Evolutionary conservation across 257 asterid genomes (phyloP).

Genomic region (Solanum appendiculatum): DNA sequence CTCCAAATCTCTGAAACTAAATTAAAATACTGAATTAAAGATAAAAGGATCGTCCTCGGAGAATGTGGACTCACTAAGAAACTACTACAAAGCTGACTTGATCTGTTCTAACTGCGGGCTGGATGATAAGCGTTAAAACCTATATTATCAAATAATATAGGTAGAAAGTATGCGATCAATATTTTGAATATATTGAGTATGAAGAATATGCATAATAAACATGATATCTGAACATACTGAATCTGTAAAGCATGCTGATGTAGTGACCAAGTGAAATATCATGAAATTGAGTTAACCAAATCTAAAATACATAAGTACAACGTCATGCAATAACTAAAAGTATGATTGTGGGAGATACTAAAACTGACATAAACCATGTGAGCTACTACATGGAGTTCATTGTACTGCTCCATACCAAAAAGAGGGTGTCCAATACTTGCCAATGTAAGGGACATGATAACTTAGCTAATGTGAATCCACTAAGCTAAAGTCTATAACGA

Average conservation of each 20-base stretch:
- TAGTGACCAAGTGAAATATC: neutral
- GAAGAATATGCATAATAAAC: neutral
- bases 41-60: neutral
- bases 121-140: neutral
- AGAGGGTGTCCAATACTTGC: neutral
- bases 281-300: neutral
- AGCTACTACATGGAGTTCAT: neutral
- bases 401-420: neutral
- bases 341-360: neutral
- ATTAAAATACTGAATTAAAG: too few relatives aligned
- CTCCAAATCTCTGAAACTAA: neutral
- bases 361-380: too few relatives aligned
- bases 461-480: neutral
- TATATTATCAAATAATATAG: neutral
- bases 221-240: neutral
- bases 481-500: neutral
- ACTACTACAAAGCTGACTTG: neutral
- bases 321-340: neutral
- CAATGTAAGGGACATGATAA: neutral
- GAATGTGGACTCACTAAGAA: neutral
- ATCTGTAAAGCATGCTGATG: neutral
- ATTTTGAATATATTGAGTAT: too few relatives aligned
- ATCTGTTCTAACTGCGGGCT: neutral
- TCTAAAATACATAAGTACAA: neutral
- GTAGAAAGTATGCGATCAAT: neutral